Base-by-base conservation (phyloP, 2,329 filamentous ascomycete genomes). In the Alternaria panax region DNA sequence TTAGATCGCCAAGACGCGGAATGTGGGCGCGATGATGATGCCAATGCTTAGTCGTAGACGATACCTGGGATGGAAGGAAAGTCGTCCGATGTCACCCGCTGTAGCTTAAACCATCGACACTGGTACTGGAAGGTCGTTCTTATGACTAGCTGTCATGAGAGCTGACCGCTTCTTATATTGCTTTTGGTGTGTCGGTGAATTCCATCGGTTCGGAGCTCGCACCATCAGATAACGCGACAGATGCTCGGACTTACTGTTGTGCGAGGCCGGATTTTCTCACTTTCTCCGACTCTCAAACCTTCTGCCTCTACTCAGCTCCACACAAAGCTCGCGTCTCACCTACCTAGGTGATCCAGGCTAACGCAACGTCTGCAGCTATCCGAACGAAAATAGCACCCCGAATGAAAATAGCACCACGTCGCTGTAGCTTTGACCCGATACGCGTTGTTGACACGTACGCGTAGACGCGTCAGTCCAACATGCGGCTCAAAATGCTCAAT, bases 401-500 rank as follows among this genome's bases (percentile, higher is more conserved):
- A n/a, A n/a, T n/a, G n/a, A n/a, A n/a, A n/a, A n/a, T n/a, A n/a
- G n/a, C n/a, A 5, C 27, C 4, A 25, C 42, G 18, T 24, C 24
- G 25, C 57, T n/a, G n/a, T 28, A 2, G 14, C 7, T 16, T 54
- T 18, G n/a, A 5, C 6, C n/a, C 6, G 25, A 8, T 3, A 20
- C 41, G 36, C 47, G 18, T 46, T 36, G 22, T 16, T 25, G 27
- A 25, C 45, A 43, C 25, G 8, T 25, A 51, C 40, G 22, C 50
- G 41, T 52, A 40, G 50, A 42, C 50, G 32, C 38, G 34, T 32
- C 22, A 7, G 36, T 25, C 32, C 24, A 36, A 43, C 59, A 76
- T 80, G 66, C 82, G 86, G 54, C 72, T 77, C 50, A 75, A 72
- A 53, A 81, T 87, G 60, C 76, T 88, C 55, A 82, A 84, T 54